Evolutionary conservation across 148 eudicot species (phyloP).

Genomic region (Rheum nobile): DNA sequence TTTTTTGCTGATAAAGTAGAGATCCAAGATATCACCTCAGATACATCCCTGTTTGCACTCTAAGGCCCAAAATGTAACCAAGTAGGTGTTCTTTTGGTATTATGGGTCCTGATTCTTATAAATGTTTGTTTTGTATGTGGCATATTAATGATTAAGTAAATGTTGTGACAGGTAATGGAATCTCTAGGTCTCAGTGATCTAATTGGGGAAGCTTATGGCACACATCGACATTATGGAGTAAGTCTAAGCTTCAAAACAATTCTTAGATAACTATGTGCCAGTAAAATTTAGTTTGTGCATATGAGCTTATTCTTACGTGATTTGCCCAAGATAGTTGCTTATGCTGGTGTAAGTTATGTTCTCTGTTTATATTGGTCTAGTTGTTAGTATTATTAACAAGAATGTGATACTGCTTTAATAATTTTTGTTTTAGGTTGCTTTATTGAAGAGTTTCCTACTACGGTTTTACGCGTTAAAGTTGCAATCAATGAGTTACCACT

Average conservation of each 20-base stretch:
- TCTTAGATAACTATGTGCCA: not conserved
- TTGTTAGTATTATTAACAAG: not conserved
- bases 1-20: conserved; percentile 70
- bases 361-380: not conserved
- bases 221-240: conserved; percentile 54
- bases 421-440: conserved; percentile 44
- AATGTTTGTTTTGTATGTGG: not conserved
- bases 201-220: conserved; percentile 56
- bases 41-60: conserved; percentile 49
- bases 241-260: not conserved
- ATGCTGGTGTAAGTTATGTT: conserved; percentile 66
- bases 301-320: not conserved
- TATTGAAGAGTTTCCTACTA: conserved; percentile 67
- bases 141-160: not conserved
- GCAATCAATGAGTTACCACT: conserved; percentile 51
- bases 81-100: conserved; percentile 21
- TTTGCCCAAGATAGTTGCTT: conserved; percentile 34
- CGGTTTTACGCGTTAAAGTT: conserved; percentile 60
- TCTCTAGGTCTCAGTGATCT: conserved; percentile 44
- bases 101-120: not conserved
- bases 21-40: conserved; percentile 44
- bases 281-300: not conserved
- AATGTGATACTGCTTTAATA: too few species aligned
- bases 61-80: conserved; percentile 50
- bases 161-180: conserved; percentile 36